Base-by-base conservation (phyloP, 352 stramenopile genomes). In the Phytophthora idaei region DNA sequence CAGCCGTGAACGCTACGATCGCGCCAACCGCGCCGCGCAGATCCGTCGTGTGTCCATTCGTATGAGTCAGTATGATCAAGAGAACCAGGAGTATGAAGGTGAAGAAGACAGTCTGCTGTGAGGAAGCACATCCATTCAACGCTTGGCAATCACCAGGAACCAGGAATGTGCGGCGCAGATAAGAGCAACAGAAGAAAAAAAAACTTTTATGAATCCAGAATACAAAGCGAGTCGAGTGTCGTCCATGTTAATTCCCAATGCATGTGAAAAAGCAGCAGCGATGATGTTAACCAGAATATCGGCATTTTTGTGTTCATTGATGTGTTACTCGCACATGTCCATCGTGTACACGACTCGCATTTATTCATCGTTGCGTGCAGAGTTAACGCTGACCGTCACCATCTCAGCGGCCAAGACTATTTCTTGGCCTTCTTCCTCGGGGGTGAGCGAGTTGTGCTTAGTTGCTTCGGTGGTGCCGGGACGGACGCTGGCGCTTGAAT, bases 11-110 rank as follows among this genome's bases (percentile, higher is more conserved):
- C 78, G 76, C 17, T 78, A 92, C 54, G 69, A 79, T 4, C 87
- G 84, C 8, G 85, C 85, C 2, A 90, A 75, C 37, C 74, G 74
- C 7, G 83, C 81, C 3, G 83, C 85, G 42, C 85, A 93, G 70
- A 87, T 93, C 55, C 83, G 70, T 41, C 85, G 85, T 61, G 83
- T 93, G 14, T 92, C 85, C 31, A 83, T 90, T 65, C 76, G 77
- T 41, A 92, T 93, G 85, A 80, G 73, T 46, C 79, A 88, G 28
- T 73, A 85, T 41, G 67, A 76, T 1, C 55, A 77, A 11, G 69
- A 86, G 9, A 76, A 81, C 28, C 57, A 77, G 5, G 74, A 85
- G 10, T 67, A 83, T 37, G 79, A 88, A 57, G 77, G 81, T 21
- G 78, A 90, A 64, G 47, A 73, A 37, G 80, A 88, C 47, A 82